Evolutionary conservation across 106 monocot species (phyloP).

Genomic region (Dendrobium huoshanense): DNA sequence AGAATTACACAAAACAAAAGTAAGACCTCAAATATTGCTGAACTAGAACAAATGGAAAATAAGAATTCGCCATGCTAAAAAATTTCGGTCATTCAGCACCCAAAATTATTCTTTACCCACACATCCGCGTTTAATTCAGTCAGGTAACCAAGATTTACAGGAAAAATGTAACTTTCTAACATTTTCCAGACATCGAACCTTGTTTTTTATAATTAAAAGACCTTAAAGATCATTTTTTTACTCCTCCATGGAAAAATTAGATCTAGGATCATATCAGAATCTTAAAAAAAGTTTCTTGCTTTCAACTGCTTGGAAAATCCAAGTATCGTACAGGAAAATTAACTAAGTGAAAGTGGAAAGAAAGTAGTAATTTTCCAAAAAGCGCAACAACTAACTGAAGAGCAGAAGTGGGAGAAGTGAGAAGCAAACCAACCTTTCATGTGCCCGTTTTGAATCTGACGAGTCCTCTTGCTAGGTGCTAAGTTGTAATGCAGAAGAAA

Average conservation of each 20-base stretch:
- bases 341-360: neutral
- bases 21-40: neutral
- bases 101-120: neutral
- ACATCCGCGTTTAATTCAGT: neutral
- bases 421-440: conserved; percentile 24
- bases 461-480: conserved; percentile 39
- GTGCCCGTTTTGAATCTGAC: conserved; percentile 24
- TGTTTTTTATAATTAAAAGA: neutral
- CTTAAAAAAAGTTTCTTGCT: conserved; percentile 20
- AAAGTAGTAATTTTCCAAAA: neutral
- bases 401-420: neutral
- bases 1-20: neutral
- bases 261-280: neutral
- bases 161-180: neutral
- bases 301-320: conserved; percentile 12
- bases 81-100: neutral
- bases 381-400: neutral
- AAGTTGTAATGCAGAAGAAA: conserved; percentile 16
- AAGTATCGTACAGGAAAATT: neutral
- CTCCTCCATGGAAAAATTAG: neutral
- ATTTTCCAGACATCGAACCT: neutral
- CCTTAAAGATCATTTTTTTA: neutral
- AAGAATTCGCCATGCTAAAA: neutral
- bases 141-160: neutral
- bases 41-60: neutral